These are phyloP conservation scores for Dicorynia guianensis DNA, from an alignment of 306 rosid genomes.

Conservation along the genomic window DNA sequence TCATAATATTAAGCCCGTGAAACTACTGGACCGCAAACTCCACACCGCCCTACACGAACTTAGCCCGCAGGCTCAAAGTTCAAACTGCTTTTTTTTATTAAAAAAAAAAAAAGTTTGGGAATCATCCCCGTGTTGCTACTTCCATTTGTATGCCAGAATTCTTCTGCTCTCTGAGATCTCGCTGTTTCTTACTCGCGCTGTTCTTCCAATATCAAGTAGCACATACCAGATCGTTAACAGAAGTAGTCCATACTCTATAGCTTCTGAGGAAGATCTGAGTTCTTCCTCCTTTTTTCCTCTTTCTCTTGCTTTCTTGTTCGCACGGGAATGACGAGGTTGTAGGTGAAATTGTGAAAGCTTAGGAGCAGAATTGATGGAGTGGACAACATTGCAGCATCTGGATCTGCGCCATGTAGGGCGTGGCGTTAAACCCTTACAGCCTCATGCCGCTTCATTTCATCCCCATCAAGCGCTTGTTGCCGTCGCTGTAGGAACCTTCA, in stretches of 20 bases:
- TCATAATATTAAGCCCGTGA: too few species aligned
- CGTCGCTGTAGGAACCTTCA: conserved; percentile 90
- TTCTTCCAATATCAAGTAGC: conserved; percentile 24
- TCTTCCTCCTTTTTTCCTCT: conserved; percentile 30
- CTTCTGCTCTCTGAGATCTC: not conserved
- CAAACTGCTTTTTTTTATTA: too few species aligned
- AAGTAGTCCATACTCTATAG: not conserved
- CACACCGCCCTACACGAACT: too few species aligned
- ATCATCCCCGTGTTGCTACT: not conserved
- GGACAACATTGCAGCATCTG: conserved; percentile 98
- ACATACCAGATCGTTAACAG: not conserved
- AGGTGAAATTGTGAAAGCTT: conserved; percentile 39
- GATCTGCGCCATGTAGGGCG: conserved; percentile 92
- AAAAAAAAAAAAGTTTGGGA: too few species aligned
- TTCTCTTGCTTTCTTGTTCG: conserved; percentile 21
- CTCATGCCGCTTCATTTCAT: conserved; percentile 91
- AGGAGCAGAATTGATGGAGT: conserved; percentile 73
- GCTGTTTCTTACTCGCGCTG: conserved; percentile 12
- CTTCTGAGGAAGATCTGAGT: conserved; percentile 41
- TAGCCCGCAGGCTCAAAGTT: too few species aligned
- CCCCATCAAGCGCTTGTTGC: conserved; percentile 93
- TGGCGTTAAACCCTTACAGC: conserved; percentile 71
- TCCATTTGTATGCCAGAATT: not conserved
- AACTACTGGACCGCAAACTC: too few species aligned
- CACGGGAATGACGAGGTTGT: conserved; percentile 33